A percentile compares a stretch with the other conserved stretches of the same genome.
Evolutionary conservation across 2,329 filamentous ascomycete species (phyloP).

Genomic region (Calonectria pauciramosa): DNA sequence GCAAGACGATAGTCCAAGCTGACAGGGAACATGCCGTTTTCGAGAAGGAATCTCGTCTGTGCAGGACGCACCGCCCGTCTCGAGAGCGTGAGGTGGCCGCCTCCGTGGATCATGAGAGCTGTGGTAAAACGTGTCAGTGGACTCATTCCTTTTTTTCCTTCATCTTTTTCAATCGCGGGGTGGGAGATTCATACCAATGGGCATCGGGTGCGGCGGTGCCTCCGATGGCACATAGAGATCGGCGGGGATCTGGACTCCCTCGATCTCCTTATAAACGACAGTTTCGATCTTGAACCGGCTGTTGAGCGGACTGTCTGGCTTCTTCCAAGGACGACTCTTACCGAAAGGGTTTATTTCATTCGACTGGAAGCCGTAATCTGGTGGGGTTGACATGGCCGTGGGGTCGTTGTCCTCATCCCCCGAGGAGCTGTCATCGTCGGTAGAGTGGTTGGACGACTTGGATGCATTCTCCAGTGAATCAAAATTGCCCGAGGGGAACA

Average conservation of each 20-base stretch:
- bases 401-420: constrained; percentile 18
- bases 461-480: constrained; percentile 9
- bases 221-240: constrained; percentile 32
- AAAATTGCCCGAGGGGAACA: constrained; percentile 1
- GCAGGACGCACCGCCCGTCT: constrained; percentile 23
- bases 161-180: not conserved
- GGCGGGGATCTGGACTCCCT: constrained; percentile 30
- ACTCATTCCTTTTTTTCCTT: not conserved
- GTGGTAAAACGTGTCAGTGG: not conserved
- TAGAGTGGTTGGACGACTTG: constrained; percentile 12
- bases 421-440: not conserved
- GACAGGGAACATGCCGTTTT: constrained; percentile 26
- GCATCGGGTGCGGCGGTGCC: constrained; percentile 19
- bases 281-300: constrained; percentile 31
- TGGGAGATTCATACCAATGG: constrained; percentile 14
- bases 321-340: constrained; percentile 23
- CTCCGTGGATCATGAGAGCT: constrained; percentile 35
- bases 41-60: constrained; percentile 23
- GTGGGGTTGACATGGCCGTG: constrained; percentile 25
- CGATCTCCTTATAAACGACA: constrained; percentile 30
- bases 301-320: constrained; percentile 10
- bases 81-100: constrained; percentile 29
- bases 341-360: constrained; percentile 1
- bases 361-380: constrained; percentile 14
- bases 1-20: constrained; percentile 28